Conservation (phyloP, 2,329 filamentous ascomycete species). For the Colletotrichum coccodes region DNA sequence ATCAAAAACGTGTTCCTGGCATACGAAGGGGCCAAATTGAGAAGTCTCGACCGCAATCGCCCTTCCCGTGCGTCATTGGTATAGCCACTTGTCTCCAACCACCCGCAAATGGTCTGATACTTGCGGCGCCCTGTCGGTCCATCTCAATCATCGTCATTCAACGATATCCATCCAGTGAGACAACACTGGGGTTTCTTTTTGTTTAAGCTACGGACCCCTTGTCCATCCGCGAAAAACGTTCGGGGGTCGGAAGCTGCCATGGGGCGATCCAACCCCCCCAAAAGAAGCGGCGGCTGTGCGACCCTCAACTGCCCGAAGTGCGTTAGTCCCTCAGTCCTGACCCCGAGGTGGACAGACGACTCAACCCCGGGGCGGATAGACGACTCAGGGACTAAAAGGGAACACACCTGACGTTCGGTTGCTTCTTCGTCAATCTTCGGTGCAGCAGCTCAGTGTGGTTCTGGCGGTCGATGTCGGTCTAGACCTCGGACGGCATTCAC, state of each 20-base stretch:
- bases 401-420: too few species aligned
- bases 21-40: background rate
- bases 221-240: background rate
- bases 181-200: background rate
- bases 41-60: background rate
- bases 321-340: background rate
- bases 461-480: background rate
- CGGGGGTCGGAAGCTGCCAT: too few species aligned
- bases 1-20: slow-evolving; percentile 13
- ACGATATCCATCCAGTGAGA: too few species aligned
- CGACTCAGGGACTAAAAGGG: too few species aligned
- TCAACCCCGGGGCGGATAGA: background rate
- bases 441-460: background rate
- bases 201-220: background rate
- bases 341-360: background rate
- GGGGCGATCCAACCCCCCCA: too few species aligned
- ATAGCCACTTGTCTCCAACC: background rate
- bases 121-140: background rate
- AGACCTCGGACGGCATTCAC: background rate
- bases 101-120: background rate
- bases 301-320: too few species aligned
- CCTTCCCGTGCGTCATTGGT: background rate
- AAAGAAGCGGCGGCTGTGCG: background rate
- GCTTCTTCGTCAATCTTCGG: background rate
- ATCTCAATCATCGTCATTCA: background rate